Conservation (phyloP, 2,329 filamentous ascomycete genomes). For the Nothomitra cinnamomea region DNA sequence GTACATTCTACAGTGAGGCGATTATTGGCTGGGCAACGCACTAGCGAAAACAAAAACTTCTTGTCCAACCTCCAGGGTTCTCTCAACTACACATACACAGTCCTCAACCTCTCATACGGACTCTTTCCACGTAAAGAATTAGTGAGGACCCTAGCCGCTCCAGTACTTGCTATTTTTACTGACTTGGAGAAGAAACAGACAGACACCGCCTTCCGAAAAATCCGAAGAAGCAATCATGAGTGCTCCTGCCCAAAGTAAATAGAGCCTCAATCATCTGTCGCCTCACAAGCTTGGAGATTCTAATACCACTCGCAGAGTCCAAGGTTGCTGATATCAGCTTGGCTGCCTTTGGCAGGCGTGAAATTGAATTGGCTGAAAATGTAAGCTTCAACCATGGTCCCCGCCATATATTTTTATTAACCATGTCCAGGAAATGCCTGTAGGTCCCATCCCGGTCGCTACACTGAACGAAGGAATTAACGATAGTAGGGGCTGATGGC, state of each 20-base stretch:
- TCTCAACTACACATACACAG: not conserved
- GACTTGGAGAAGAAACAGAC: not conserved
- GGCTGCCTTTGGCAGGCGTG: slow-evolving; percentile 94
- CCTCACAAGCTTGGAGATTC: slow-evolving; percentile 9
- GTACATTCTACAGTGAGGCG: not conserved
- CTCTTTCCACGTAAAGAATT: too few relatives aligned
- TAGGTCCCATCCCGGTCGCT: not conserved
- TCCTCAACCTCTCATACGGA: not conserved
- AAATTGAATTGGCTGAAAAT: slow-evolving; percentile 91
- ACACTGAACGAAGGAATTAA: slow-evolving; percentile 26
- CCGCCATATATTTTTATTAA: not conserved
- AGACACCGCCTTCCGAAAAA: not conserved
- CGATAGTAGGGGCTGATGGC: slow-evolving; percentile 98
- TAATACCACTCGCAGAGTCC: not conserved
- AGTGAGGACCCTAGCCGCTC: too few relatives aligned
- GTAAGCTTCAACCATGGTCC: slow-evolving; percentile 16
- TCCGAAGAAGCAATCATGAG: slow-evolving; percentile 31
- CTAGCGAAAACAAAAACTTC: not conserved
- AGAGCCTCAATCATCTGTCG: slow-evolving; percentile 52
- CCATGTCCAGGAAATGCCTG: slow-evolving; percentile 14
- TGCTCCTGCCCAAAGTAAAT: slow-evolving; percentile 87
- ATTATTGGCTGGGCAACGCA: slow-evolving; percentile 1
- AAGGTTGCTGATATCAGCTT: slow-evolving; percentile 30
- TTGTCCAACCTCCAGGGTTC: not conserved
- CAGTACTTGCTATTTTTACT: not conserved